These are phyloP conservation scores for Cystoderma amianthinum DNA, from an alignment of 768 basidiomycete species.

Conservation along the genomic window DNA sequence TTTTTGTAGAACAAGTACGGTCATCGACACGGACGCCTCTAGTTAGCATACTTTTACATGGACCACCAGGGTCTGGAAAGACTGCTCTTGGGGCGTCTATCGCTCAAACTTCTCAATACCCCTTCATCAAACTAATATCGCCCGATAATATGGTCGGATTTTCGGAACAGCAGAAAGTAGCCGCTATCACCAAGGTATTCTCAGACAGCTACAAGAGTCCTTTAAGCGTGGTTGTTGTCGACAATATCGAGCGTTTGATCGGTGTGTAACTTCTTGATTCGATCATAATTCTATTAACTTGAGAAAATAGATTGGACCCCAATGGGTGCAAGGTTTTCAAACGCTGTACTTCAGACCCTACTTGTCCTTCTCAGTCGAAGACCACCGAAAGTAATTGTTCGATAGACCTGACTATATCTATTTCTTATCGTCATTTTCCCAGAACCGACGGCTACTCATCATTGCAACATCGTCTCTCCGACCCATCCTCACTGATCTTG, in stretches of 20 bases:
- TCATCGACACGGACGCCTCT: slow-evolving; percentile 86
- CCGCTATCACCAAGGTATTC: slow-evolving; percentile 88
- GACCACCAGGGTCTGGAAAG: slow-evolving; percentile 88
- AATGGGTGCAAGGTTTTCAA: slow-evolving; percentile 95
- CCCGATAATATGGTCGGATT: slow-evolving; percentile 97
- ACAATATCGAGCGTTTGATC: slow-evolving; percentile 87
- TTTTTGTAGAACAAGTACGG: slow-evolving; percentile 92
- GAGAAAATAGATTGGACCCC: slow-evolving; percentile 98
- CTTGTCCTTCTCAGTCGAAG: slow-evolving; percentile 82
- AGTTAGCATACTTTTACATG: slow-evolving; percentile 86
- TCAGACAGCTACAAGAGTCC: slow-evolving; percentile 97
- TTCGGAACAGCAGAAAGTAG: slow-evolving; percentile 87
- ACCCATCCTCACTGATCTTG: slow-evolving; percentile 80
- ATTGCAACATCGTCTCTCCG: slow-evolving; percentile 90
- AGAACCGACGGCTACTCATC: slow-evolving; percentile 89
- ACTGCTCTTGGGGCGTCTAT: slow-evolving; percentile 93
- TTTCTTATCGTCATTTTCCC: slow-evolving; percentile 6
- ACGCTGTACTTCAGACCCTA: slow-evolving; percentile 84
- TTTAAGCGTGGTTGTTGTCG: slow-evolving; percentile 91
- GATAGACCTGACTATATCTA: background rate
- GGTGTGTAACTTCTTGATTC: no score
- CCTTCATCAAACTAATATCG: slow-evolving; percentile 96
- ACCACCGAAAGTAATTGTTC: slow-evolving; percentile 78
- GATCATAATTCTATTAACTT: background rate
- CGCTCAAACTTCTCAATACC: slow-evolving; percentile 88